Conservation (phyloP, 1,284 basidiomycete genomes). For the Veloboletus limbatus region DNA sequence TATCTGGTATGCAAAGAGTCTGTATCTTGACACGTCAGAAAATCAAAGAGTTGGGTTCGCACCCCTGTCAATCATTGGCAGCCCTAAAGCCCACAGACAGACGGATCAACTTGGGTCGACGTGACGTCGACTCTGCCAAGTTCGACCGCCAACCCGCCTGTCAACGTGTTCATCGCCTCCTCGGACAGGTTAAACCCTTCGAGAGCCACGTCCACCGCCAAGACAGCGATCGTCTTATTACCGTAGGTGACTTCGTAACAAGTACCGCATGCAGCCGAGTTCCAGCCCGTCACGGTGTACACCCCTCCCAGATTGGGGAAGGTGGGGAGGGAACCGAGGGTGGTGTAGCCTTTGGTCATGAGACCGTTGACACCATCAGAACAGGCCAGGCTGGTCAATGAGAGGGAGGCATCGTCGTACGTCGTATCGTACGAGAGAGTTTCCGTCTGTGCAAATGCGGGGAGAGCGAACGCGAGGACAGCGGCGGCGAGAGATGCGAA, state of each 20-base stretch:
- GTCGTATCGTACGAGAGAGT: constrained; percentile 30
- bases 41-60: background rate
- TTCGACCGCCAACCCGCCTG: constrained; percentile 27
- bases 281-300: constrained; percentile 33
- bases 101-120: constrained; percentile 20
- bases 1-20: background rate
- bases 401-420: constrained; percentile 39
- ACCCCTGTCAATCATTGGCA: background rate
- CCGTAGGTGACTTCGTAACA: constrained; percentile 35
- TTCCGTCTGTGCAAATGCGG: constrained; percentile 14
- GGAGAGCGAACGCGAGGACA: constrained; percentile 16
- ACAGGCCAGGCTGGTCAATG: constrained; percentile 44
- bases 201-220: constrained; percentile 33
- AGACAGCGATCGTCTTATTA: constrained; percentile 20
- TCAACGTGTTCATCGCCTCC: constrained; percentile 37
- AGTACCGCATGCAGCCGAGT: constrained; percentile 34
- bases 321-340: constrained; percentile 44
- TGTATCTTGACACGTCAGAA: background rate
- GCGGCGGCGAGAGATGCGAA: constrained; percentile 13
- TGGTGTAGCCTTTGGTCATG: constrained; percentile 41
- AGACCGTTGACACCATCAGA: constrained; percentile 46
- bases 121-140: constrained; percentile 28
- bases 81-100: constrained; percentile 24
- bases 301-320: constrained; percentile 56
- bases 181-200: constrained; percentile 37